Base-by-base conservation (phyloP, 2,329 filamentous ascomycete species). In the Alternaria novae-zelandiae region DNA sequence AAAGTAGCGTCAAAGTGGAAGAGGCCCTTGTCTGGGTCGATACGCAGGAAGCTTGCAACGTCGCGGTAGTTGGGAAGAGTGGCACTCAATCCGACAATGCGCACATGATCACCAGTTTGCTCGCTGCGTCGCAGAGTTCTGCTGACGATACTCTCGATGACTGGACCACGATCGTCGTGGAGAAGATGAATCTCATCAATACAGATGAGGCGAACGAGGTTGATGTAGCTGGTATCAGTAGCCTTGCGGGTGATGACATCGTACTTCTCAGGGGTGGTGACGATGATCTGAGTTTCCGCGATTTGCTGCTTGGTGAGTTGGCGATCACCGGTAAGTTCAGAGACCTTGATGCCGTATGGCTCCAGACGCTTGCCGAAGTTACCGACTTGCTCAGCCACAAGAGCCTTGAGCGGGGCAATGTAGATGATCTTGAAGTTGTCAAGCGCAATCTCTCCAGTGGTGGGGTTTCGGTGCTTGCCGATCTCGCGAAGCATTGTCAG, bases 261-360 rank as follows among this genome's bases (percentile, higher is more conserved):
- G 92, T 94, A 99, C 83, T 99, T 99, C 81, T 99, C 96, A 20
- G 96, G 96, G 0, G 96, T 99, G 1, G 96, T 99, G 63, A 99
- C 94, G 72, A 99, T 99, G 71, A 99, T 90, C 79, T 99, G 95
- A 0, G 96, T 99, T 75, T 99, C 96, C 2, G 95, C 89, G 67
- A 99, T 98, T 84, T 99, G 96, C 80, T 97, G 94, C 82, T 99
- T 99, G 20, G 95, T 99, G 77, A 99, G 90, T 82, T 98, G 96
- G 57, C 96, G 92, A 83, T 99, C 96, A 83, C 96, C 96, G 65
- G 96, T 99, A 75, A 99, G 84, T 81, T 99, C 96, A n/a, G 94
- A 89, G 11, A 99, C 96, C 63, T 88, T 91, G 77, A 99, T 94
- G 43, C 96, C 96, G 69, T 95, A 98, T 0, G 93, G 89, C 77